These are phyloP conservation scores for Apophysomyces ossiformis DNA, from an alignment of 371 early-diverging fungal genomes.

Conservation along the genomic window DNA sequence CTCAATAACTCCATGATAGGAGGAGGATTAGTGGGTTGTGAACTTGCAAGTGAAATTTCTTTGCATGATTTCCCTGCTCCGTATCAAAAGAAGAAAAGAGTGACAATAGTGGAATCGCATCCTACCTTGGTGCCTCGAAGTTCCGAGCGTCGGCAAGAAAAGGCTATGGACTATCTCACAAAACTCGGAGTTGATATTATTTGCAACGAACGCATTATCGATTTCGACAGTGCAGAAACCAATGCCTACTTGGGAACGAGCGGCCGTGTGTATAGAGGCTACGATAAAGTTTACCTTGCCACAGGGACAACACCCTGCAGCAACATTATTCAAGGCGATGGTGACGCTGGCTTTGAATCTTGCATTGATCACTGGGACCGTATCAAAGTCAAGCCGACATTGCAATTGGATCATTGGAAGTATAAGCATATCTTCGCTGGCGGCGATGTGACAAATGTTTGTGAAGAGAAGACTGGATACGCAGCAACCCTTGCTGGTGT, in stretches of 20 bases:
- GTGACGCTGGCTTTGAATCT: slow-evolving; percentile 31
- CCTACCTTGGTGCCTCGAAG: slow-evolving; percentile 37
- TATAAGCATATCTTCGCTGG: slow-evolving; percentile 65
- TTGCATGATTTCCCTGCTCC: slow-evolving; percentile 38
- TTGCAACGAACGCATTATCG: slow-evolving; percentile 58
- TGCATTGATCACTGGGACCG: slow-evolving; percentile 38
- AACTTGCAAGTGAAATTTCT: slow-evolving; percentile 64
- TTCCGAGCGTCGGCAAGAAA: slow-evolving; percentile 38
- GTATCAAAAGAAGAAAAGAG: slow-evolving; percentile 41
- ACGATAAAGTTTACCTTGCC: slow-evolving; percentile 45
- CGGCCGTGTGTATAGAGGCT: slow-evolving; percentile 32
- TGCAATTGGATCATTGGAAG: slow-evolving; percentile 60
- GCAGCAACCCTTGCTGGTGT: slow-evolving; percentile 56
- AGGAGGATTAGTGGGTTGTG: slow-evolving; percentile 68
- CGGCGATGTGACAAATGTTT: slow-evolving; percentile 64
- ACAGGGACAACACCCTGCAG: slow-evolving; percentile 45
- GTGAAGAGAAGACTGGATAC: slow-evolving; percentile 64
- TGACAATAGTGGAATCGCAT: slow-evolving; percentile 58
- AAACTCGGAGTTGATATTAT: slow-evolving; percentile 62
- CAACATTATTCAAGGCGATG: slow-evolving; percentile 17
- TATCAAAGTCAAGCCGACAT: slow-evolving; percentile 59
- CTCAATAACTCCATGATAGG: slow-evolving; percentile 30
- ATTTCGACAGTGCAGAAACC: slow-evolving; percentile 42
- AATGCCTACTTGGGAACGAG: slow-evolving; percentile 34
- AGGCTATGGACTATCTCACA: slow-evolving; percentile 51